Evolutionary conservation across 495 filamentous ascomycete species (phyloP).

Genomic region (Aspergillus haitiensis): DNA sequence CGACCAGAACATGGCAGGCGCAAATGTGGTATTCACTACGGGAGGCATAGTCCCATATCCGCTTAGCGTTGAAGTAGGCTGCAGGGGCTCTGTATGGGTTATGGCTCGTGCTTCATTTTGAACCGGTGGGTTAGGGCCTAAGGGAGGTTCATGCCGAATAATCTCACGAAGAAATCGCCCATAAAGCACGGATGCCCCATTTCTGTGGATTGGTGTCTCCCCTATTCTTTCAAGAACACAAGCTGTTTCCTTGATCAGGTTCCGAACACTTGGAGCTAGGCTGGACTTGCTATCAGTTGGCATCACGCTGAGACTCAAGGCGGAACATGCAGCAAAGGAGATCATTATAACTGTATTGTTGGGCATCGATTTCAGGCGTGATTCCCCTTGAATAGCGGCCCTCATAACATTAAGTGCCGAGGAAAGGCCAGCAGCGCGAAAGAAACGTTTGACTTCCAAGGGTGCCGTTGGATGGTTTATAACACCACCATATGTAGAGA

Average conservation of each 20-base stretch:
- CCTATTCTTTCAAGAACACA: conserved; percentile 69
- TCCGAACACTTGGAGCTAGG: conserved; percentile 65
- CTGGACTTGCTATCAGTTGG: conserved; percentile 54
- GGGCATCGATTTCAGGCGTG: conserved; percentile 69
- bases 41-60: conserved; percentile 20
- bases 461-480: conserved; percentile 75
- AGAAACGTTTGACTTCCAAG: conserved; percentile 67
- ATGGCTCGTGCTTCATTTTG: conserved; percentile 11
- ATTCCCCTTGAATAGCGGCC: conserved; percentile 69
- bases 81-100: conserved; percentile 17
- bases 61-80: conserved; percentile 22
- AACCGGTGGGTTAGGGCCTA: conserved; percentile 9
- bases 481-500: conserved; percentile 71
- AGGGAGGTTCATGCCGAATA: conserved; percentile 42
- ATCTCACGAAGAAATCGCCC: conserved; percentile 62
- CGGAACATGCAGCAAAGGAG: conserved; percentile 71
- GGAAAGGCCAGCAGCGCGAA: conserved; percentile 66
- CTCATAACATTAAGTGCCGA: conserved; percentile 72
- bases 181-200: conserved; percentile 61
- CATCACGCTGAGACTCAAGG: conserved; percentile 61
- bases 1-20: conserved; percentile 39
- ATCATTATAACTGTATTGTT: conserved; percentile 80
- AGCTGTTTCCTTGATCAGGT: conserved; percentile 67
- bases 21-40: conserved; percentile 24
- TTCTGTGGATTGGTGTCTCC: conserved; percentile 60